Evolutionary conservation across 352 stramenopile genomes (phyloP).

Genomic region (Saprolegnia parasitica): DNA sequence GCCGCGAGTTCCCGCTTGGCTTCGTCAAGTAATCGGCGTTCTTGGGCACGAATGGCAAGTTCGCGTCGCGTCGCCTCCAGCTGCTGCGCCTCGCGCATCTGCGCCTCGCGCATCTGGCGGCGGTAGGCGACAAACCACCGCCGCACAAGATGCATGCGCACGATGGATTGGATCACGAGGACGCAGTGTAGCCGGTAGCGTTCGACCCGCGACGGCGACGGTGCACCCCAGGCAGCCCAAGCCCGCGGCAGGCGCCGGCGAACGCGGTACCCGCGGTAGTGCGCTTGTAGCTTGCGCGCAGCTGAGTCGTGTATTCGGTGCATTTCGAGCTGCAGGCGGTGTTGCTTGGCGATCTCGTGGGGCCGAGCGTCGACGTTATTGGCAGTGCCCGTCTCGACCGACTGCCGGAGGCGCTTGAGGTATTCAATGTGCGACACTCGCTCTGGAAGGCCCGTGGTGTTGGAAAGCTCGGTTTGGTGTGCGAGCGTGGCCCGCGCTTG

Average conservation of each 20-base stretch:
- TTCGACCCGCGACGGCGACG: not conserved
- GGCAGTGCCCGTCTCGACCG: slow-evolving; percentile 16
- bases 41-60: not conserved
- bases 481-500: not conserved
- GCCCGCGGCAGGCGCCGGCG: not conserved
- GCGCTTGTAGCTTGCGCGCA: slow-evolving; percentile 29
- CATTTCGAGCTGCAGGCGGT: slow-evolving; percentile 9
- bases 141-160: slow-evolving; percentile 18
- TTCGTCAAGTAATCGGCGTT: slow-evolving; percentile 24
- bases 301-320: slow-evolving; percentile 21
- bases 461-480: not conserved
- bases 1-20: not conserved
- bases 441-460: not conserved
- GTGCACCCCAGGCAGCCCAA: not conserved
- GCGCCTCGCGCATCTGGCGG: not conserved
- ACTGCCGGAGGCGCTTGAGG: slow-evolving; percentile 33
- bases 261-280: slow-evolving; percentile 7
- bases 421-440: slow-evolving; percentile 24
- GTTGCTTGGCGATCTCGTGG: not conserved
- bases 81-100: not conserved
- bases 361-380: not conserved
- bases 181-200: not conserved
- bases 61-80: slow-evolving; percentile 3
- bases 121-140: not conserved
- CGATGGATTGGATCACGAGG: slow-evolving; percentile 17